Evolutionary conservation across 257 asterid genomes (phyloP).

Genomic region (Petunia axillaris): DNA sequence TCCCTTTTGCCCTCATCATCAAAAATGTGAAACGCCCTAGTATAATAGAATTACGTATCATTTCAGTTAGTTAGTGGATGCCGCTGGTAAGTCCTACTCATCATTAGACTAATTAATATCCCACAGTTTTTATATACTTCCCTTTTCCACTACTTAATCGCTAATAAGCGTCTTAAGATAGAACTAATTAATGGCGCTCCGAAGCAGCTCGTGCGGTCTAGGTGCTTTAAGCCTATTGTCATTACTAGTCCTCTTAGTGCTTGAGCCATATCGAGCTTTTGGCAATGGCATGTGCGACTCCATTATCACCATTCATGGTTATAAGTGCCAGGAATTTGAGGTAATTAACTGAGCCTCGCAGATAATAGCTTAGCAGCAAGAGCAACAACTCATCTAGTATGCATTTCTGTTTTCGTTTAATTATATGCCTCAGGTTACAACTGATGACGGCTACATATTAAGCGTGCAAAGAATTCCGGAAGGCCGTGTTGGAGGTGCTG

Average conservation of each 20-base stretch:
- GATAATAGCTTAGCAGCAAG: too few relatives aligned
- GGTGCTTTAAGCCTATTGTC: conserved; percentile 24
- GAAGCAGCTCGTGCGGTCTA: conserved; percentile 22
- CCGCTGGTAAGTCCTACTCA: too few relatives aligned
- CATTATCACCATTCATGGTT: conserved; percentile 34
- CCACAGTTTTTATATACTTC: not conserved
- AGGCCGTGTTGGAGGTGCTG: conserved; percentile 42
- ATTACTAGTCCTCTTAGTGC: conserved; percentile 18
- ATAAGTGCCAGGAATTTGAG: conserved; percentile 42
- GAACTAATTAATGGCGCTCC: conserved; percentile 36
- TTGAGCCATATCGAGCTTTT: conserved; percentile 34
- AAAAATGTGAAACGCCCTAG: too few relatives aligned
- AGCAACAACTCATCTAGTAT: not conserved
- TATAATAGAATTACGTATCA: too few relatives aligned
- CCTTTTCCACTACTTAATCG: not conserved
- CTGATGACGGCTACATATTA: conserved; percentile 71
- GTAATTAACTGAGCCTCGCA: conserved; percentile 24
- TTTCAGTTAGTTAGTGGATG: too few relatives aligned
- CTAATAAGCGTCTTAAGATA: too few relatives aligned
- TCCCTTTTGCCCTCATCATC: too few relatives aligned
- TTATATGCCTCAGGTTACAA: conserved; percentile 50
- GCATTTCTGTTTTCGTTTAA: not conserved
- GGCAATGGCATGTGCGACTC: conserved; percentile 38
- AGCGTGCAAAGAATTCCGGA: conserved; percentile 64
- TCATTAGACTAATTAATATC: too few relatives aligned